Evolutionary conservation across 371 early-diverging fungal genomes (phyloP).

Genomic region (Mucor velutinosus): DNA sequence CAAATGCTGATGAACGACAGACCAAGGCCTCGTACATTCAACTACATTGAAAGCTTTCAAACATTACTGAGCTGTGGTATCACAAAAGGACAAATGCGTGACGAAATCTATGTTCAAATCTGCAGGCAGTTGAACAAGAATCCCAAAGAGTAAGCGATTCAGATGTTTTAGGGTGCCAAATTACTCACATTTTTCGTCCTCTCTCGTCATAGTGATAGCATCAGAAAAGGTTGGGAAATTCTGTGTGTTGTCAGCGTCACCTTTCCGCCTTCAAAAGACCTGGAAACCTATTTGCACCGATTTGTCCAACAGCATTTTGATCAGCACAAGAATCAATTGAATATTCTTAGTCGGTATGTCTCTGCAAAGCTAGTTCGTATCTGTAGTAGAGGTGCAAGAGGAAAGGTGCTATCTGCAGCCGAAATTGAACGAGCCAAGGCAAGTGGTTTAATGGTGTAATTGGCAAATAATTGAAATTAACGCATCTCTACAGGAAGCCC

Average conservation of each 20-base stretch:
- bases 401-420: conserved; percentile 70
- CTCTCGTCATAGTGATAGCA: conserved; percentile 54
- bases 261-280: conserved; percentile 91
- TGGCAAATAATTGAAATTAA: not conserved
- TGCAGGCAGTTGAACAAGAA: conserved; percentile 90
- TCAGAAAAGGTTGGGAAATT: conserved; percentile 87
- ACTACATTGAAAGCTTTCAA: conserved; percentile 68
- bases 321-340: conserved; percentile 46
- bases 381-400: conserved; percentile 81
- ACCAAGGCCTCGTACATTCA: conserved; percentile 29
- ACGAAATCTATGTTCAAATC: conserved; percentile 94
- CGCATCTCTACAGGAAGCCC: conserved; percentile 60
- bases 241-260: conserved; percentile 77
- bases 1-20: conserved; percentile 87
- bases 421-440: conserved; percentile 87
- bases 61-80: conserved; percentile 77
- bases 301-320: conserved; percentile 75
- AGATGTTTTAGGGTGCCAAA: not conserved
- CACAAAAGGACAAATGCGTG: conserved; percentile 74
- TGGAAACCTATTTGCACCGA: conserved; percentile 79
- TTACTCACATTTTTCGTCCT: not conserved
- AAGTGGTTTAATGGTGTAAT: not conserved
- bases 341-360: conserved; percentile 62
- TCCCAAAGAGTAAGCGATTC: conserved; percentile 61
- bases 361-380: conserved; percentile 67